These are phyloP conservation scores for Thelonectria rubi DNA, from an alignment of 2,329 filamentous ascomycete species.

Conservation along the genomic window DNA sequence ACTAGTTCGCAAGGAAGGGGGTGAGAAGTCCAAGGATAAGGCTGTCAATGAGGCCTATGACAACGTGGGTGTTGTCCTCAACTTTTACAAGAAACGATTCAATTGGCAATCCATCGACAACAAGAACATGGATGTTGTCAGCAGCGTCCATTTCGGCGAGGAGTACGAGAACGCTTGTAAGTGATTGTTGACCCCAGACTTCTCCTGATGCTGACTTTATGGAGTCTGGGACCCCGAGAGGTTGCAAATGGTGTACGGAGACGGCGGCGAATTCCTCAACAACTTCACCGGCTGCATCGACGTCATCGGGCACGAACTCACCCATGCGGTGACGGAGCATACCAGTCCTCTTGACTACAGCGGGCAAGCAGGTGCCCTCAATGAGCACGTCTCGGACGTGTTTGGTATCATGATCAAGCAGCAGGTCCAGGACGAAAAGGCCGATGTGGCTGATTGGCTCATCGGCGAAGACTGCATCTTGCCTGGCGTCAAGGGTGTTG, in stretches of 20 bases:
- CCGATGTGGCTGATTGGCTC: conserved; percentile 61
- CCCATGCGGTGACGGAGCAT: conserved; percentile 63
- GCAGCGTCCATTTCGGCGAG: conserved; percentile 62
- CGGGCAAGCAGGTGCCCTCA: conserved; percentile 63
- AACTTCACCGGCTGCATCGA: conserved; percentile 63
- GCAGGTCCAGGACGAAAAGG: conserved; percentile 55
- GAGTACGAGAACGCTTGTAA: conserved; percentile 62
- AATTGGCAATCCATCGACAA: conserved; percentile 63
- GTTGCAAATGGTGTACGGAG: conserved; percentile 65
- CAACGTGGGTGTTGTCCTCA: conserved; percentile 58
- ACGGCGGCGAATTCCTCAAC: conserved; percentile 61
- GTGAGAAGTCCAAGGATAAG: conserved; percentile 51
- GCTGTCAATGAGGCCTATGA: conserved; percentile 60
- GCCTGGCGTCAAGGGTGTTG: conserved; percentile 59
- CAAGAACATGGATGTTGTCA: conserved; percentile 58
- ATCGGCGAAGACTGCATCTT: conserved; percentile 63
- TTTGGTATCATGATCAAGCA: conserved; percentile 69
- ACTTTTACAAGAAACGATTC: conserved; percentile 61
- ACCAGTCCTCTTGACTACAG: conserved; percentile 60
- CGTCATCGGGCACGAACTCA: conserved; percentile 66
- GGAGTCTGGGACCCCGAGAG: conserved; percentile 59
- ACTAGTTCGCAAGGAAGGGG: conserved; percentile 54
- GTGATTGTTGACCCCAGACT: conserved; percentile 26
- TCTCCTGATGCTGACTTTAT: conserved; percentile 5
- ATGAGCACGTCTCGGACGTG: conserved; percentile 65